A percentile compares a stretch with the other conserved stretches of the same genome.
Conservation (phyloP, 306 rosid species). For the Prunus mira region DNA sequence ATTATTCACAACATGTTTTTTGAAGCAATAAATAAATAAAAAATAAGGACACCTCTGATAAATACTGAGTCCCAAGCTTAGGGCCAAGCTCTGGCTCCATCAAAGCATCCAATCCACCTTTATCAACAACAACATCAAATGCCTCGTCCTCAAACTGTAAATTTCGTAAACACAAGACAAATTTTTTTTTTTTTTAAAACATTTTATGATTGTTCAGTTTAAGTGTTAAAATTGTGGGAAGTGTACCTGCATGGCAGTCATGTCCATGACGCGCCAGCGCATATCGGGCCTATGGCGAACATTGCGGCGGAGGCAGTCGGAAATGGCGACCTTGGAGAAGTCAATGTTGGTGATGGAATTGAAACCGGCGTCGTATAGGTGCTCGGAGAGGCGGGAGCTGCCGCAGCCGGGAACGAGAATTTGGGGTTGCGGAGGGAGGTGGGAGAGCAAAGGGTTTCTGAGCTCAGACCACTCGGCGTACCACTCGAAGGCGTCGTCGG, state of each 20-base stretch:
- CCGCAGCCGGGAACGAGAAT: conserved; percentile 89
- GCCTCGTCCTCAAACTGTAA: conserved; percentile 56
- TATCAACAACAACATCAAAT: conserved; percentile 66
- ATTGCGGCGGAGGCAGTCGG: conserved; percentile 90
- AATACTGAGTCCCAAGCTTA: conserved; percentile 67
- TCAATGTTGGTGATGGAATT: conserved; percentile 64
- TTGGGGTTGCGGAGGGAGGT: conserved; percentile 34
- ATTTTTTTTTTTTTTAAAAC: background rate
- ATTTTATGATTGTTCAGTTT: background rate
- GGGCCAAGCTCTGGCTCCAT: conserved; percentile 96
- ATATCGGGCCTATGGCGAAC: conserved; percentile 73
- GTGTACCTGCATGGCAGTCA: conserved; percentile 77
- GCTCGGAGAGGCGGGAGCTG: conserved; percentile 83
- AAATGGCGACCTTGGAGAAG: conserved; percentile 84
- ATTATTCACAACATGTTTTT: background rate
- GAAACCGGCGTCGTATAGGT: conserved; percentile 79
- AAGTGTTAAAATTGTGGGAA: background rate
- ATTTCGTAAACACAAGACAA: background rate
- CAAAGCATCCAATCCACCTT: conserved; percentile 96
- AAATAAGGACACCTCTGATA: conserved; percentile 55
- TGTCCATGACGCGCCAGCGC: conserved; percentile 99
- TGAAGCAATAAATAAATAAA: background rate
- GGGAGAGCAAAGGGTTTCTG: conserved; percentile 51
- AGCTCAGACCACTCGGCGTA: conserved; percentile 84
- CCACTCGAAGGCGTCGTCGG: conserved; percentile 79